A percentile compares a stretch with the other conserved stretches of the same genome.
Evolutionary conservation across 2,329 filamentous ascomycete species (phyloP).

Genomic region (Triangularia verruculosa): DNA sequence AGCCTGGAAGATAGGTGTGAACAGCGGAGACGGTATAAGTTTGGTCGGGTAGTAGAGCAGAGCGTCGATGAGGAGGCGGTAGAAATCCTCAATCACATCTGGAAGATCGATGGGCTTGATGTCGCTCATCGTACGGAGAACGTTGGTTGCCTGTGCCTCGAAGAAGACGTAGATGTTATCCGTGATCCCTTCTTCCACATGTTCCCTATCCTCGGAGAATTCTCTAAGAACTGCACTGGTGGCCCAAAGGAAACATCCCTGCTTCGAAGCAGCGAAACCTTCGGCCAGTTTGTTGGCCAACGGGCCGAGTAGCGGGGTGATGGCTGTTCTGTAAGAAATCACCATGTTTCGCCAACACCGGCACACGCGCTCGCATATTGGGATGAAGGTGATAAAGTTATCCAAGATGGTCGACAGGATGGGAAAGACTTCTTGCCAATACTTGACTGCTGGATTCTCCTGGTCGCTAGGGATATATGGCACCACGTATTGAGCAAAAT

Average conservation of each 20-base stretch:
- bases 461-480: conserved; percentile 70
- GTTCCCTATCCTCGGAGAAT: conserved; percentile 86
- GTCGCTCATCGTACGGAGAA: conserved; percentile 85
- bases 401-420: conserved; percentile 82
- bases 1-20: conserved; percentile 81
- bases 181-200: conserved; percentile 76
- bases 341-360: conserved; percentile 97
- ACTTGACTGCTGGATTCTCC: conserved; percentile 88
- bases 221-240: conserved; percentile 92
- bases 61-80: conserved; percentile 86
- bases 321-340: conserved; percentile 87
- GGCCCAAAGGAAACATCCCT: conserved; percentile 98
- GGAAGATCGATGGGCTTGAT: conserved; percentile 72
- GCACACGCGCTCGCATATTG: conserved; percentile 90
- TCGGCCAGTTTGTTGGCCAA: conserved; percentile 85
- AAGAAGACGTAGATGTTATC: conserved; percentile 92
- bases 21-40: conserved; percentile 74
- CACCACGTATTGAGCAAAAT: conserved; percentile 75
- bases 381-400: conserved; percentile 79
- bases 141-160: conserved; percentile 85
- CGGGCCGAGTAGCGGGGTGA: conserved; percentile 76
- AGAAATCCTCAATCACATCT: conserved; percentile 91
- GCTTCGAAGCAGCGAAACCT: conserved; percentile 80
- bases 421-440: conserved; percentile 92
- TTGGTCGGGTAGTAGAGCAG: conserved; percentile 88